Evolutionary conservation across 169 alveolate genomes (phyloP).

Genomic region (Plasmodium inui): DNA sequence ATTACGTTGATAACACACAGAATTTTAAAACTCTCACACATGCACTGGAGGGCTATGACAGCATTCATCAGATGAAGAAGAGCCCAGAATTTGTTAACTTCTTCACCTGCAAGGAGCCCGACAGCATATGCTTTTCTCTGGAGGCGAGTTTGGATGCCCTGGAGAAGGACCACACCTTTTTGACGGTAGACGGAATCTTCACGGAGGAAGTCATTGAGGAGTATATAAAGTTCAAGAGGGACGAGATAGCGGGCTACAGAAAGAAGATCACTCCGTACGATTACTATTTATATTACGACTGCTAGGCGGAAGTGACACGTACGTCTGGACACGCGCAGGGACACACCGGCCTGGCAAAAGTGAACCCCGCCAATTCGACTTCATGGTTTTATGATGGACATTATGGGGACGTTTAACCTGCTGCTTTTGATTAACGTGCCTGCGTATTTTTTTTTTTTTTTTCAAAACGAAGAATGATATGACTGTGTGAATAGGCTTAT

Average conservation of each 20-base stretch:
- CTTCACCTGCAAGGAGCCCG: constrained; percentile 57
- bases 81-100: constrained; percentile 15
- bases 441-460: background rate
- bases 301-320: background rate
- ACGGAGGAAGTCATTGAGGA: constrained; percentile 69
- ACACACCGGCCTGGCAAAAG: background rate
- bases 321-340: background rate
- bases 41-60: constrained; percentile 26
- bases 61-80: constrained; percentile 14
- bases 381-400: background rate
- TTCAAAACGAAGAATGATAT: background rate
- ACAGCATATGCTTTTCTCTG: constrained; percentile 37
- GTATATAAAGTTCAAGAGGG: constrained; percentile 61
- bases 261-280: constrained; percentile 35
- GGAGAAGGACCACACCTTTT: constrained; percentile 59
- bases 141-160: constrained; percentile 66
- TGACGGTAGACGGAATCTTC: constrained; percentile 33
- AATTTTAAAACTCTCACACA: constrained; percentile 28
- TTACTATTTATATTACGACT: constrained; percentile 39
- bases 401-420: background rate
- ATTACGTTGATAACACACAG: constrained; percentile 17
- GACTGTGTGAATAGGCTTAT: background rate
- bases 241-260: constrained; percentile 30
- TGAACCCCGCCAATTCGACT: background rate
- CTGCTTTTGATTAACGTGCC: background rate